phyloP scores from a whole-genome alignment of 1,284 basidiomycete species.

The Leccinum holopus region DNA sequence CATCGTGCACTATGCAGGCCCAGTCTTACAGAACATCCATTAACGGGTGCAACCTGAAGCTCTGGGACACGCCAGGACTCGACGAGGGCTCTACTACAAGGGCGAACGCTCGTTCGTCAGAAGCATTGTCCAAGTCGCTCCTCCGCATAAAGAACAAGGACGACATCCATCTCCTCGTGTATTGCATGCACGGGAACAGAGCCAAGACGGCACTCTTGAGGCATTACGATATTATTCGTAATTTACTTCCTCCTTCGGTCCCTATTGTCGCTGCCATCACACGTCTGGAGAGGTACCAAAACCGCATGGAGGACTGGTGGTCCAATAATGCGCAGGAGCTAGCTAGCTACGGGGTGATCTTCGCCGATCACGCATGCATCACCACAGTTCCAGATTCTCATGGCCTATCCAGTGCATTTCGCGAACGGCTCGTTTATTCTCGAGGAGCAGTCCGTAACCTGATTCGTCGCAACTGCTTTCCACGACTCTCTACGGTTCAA shows the following conservation, averaged over 20 bases:
- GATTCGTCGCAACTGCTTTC: conserved; percentile 13
- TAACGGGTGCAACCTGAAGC: conserved; percentile 9
- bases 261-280: conserved; percentile 28
- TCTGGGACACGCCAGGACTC: conserved; percentile 26
- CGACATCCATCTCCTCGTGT: conserved; percentile 25
- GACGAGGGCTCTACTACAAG: conserved; percentile 12
- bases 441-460: conserved; percentile 10
- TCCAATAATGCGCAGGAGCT: conserved; percentile 18
- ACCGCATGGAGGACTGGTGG: conserved; percentile 33
- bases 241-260: conserved; percentile 9
- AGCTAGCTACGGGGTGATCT: conserved; percentile 15
- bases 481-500: conserved; percentile 1
- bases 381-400: conserved; percentile 22
- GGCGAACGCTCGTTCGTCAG: conserved; percentile 5
- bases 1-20: conserved; percentile 16
- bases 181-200: conserved; percentile 21
- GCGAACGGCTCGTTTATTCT: conserved; percentile 16
- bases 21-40: conserved; percentile 12
- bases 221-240: conserved; percentile 22
- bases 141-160: conserved; percentile 5
- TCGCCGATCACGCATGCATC: conserved; percentile 26
- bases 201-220: conserved; percentile 16
- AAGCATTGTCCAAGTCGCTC: conserved; percentile 10
- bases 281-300: conserved; percentile 24
- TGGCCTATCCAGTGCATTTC: conserved; percentile 8